These are phyloP conservation scores for Russula earlei DNA, from an alignment of 768 basidiomycete genomes.

Conservation along the genomic window DNA sequence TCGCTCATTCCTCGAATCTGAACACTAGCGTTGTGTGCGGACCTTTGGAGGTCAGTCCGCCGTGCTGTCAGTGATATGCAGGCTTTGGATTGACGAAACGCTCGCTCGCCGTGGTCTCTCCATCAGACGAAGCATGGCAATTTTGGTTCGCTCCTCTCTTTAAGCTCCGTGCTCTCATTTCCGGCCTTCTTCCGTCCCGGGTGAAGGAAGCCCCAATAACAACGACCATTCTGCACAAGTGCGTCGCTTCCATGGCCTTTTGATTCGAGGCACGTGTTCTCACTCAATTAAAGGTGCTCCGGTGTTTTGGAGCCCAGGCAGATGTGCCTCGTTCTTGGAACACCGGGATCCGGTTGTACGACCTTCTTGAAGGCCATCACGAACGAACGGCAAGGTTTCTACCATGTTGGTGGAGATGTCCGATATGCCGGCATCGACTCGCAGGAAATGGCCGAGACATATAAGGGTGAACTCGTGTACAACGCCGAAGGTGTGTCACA, in stretches of 20 bases:
- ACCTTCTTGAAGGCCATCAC: conserved; percentile 82
- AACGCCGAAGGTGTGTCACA: conserved; percentile 54
- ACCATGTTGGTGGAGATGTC: conserved; percentile 58
- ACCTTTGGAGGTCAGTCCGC: conserved; percentile 51
- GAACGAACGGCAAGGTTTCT: conserved; percentile 61
- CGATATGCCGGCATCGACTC: conserved; percentile 76
- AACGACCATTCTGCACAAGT: conserved; percentile 15
- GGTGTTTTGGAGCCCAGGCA: conserved; percentile 18
- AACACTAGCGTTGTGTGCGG: conserved; percentile 41
- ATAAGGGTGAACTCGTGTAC: conserved; percentile 75
- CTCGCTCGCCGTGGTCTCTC: no score
- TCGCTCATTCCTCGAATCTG: not conserved
- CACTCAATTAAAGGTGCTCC: conserved; percentile 69
- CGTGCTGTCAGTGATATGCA: no score
- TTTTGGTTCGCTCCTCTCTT: conserved; percentile 17
- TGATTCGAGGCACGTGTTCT: not conserved
- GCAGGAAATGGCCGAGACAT: conserved; percentile 65
- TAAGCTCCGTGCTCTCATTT: not conserved
- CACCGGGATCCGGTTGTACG: conserved; percentile 56
- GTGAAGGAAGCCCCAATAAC: conserved; percentile 4
- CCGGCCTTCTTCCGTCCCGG: not conserved
- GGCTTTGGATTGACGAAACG: not conserved
- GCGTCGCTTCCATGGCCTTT: not conserved
- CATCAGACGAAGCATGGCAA: conserved; percentile 18
- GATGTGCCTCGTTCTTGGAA: conserved; percentile 29